Evolutionary conservation across 179 eudicot genomes (phyloP).

Genomic region (Pouteria campechiana): DNA sequence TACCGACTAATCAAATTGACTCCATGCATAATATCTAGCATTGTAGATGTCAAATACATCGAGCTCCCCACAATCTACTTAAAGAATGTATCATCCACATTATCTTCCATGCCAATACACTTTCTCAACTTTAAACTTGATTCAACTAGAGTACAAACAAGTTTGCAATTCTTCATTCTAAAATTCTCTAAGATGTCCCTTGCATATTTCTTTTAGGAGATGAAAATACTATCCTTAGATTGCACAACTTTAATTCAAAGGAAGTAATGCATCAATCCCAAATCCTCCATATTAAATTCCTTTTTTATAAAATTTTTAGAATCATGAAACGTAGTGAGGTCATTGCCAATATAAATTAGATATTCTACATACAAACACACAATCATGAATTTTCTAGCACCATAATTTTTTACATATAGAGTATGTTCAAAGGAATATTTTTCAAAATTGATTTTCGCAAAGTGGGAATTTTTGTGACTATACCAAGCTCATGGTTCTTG

Average conservation of each 20-base stretch:
- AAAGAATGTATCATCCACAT: not conserved
- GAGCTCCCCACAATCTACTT: not conserved
- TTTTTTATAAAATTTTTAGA: not conserved
- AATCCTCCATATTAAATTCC: slow-evolving; percentile 1
- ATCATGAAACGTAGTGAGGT: not conserved
- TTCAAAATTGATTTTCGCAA: not conserved
- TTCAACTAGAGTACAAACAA: not conserved
- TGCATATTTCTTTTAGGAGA: not conserved
- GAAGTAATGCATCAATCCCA: not conserved
- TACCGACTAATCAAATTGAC: not conserved
- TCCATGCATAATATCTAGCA: not conserved
- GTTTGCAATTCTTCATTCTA: not conserved
- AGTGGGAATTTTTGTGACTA: not conserved
- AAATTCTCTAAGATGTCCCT: not conserved
- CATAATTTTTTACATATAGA: not conserved
- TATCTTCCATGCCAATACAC: not conserved
- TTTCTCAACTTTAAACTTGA: not conserved
- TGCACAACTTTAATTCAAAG: slow-evolving; percentile 1
- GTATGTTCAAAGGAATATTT: not conserved
- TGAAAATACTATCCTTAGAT: not conserved
- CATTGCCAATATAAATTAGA: not conserved
- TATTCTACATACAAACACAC: slow-evolving; percentile 1
- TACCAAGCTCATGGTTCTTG: slow-evolving; percentile 2
- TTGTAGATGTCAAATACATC: not conserved
- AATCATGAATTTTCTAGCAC: not conserved